A percentile compares a stretch with the other conserved stretches of the same genome.
Evolutionary conservation across 257 asterid genomes (phyloP).

Genomic region (Solanum corneliomulleri): DNA sequence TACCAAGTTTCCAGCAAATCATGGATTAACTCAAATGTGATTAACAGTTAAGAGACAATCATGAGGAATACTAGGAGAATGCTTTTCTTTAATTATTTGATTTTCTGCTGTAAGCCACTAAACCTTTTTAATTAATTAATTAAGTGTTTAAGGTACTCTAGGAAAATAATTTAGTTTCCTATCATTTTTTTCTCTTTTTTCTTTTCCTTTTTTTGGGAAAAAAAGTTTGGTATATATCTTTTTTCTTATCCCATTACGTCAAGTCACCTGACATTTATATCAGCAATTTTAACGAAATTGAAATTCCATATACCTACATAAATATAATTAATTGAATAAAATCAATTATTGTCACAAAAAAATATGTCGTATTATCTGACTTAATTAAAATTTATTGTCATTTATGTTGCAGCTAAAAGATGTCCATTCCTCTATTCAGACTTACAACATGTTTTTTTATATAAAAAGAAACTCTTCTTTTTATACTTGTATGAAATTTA

Average conservation of each 20-base stretch:
- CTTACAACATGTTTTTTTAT: not conserved
- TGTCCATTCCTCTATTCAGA: not conserved
- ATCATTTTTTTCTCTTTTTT: not conserved
- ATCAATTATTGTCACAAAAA: not conserved
- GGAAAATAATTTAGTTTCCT: not conserved
- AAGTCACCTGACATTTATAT: not conserved
- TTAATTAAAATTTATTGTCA: not conserved
- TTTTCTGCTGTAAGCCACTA: not conserved
- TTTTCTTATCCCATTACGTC: not conserved
- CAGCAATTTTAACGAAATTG: not conserved
- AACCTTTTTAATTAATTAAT: not conserved
- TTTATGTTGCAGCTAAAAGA: not conserved
- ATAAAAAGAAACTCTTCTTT: not conserved
- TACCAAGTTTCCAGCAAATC: not conserved
- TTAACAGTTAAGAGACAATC: not conserved
- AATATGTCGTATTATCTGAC: not conserved
- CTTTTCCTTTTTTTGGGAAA: not conserved
- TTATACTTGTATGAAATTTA: too few relatives aligned
- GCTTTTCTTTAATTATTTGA: not conserved
- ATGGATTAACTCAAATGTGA: not conserved
- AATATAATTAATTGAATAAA: not conserved
- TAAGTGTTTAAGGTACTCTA: not conserved
- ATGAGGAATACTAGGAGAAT: not conserved
- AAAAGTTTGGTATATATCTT: not conserved
- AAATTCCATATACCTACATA: not conserved